Conservation (phyloP, 805 yeast genomes). For the Wickerhamomyces hampshirensis region DNA sequence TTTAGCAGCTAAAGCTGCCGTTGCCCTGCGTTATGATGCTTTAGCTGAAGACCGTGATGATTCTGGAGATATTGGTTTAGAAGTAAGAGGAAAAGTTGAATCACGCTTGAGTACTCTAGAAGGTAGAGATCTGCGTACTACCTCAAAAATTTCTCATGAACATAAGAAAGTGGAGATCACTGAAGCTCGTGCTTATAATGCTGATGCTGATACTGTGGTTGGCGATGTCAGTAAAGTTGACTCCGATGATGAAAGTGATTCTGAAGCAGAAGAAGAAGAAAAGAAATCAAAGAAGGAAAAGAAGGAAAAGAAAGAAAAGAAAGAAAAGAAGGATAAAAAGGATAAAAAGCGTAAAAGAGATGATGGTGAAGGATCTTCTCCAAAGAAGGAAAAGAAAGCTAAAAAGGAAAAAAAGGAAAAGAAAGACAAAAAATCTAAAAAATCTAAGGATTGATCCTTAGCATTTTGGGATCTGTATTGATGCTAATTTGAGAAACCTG, state of each 20-base stretch:
- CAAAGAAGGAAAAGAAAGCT: constrained; percentile 24
- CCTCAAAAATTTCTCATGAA: constrained; percentile 76
- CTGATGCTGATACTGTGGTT: constrained; percentile 82
- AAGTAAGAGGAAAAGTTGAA: constrained; percentile 90
- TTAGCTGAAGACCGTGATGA: constrained; percentile 96
- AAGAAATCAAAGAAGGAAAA: constrained; percentile 32
- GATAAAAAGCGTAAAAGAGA: constrained; percentile 30
- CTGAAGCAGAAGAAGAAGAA: constrained; percentile 32
- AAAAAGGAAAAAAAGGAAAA: constrained; percentile 18
- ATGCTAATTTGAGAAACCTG: no score
- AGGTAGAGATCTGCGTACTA: constrained; percentile 93
- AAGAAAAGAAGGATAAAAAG: constrained; percentile 32
- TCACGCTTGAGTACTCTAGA: constrained; percentile 90
- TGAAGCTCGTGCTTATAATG: constrained; percentile 85
- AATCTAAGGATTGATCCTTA: no score
- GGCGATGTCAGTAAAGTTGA: constrained; percentile 27
- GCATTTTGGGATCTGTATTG: no score
- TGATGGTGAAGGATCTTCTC: constrained; percentile 31
- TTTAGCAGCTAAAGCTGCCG: constrained; percentile 97
- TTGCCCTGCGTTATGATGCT: constrained; percentile 94
- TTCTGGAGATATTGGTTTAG: constrained; percentile 88
- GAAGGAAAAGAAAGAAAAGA: constrained; percentile 30
- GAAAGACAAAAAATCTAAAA: constrained; percentile 16
- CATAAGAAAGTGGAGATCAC: constrained; percentile 82
- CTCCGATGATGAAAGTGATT: constrained; percentile 35